A percentile compares a stretch with the other conserved stretches of the same genome.
These are phyloP conservation scores for Thraustochytrium striatum DNA, from an alignment of 352 stramenopile species.

Conservation along the genomic window DNA sequence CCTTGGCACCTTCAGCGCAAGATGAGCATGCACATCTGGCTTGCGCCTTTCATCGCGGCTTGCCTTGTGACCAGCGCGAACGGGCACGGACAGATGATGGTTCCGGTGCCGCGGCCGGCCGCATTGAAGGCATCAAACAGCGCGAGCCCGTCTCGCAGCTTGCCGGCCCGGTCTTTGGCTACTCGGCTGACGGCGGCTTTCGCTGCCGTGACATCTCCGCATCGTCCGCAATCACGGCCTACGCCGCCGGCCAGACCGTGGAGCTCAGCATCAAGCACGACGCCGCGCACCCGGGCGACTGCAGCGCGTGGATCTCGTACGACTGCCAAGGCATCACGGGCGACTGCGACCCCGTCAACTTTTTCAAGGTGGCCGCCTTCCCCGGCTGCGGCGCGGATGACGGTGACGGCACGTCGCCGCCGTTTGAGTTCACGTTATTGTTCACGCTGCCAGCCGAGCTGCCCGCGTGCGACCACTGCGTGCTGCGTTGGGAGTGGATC, in stretches of 20 bases:
- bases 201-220: neutral
- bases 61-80: neutral
- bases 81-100: neutral
- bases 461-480: too few relatives aligned
- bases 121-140: neutral
- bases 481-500: neutral
- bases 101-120: neutral
- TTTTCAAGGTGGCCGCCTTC: too few relatives aligned
- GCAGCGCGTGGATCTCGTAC: too few relatives aligned
- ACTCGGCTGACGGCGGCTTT: neutral
- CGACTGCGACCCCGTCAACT: too few relatives aligned
- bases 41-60: too few relatives aligned
- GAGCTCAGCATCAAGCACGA: neutral
- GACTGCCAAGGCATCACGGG: too few relatives aligned
- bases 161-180: neutral
- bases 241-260: neutral
- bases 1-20: too few relatives aligned
- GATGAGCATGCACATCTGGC: too few relatives aligned
- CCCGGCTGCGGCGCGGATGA: too few relatives aligned
- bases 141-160: neutral
- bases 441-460: neutral
- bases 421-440: neutral
- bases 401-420: neutral
- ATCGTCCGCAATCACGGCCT: neutral
- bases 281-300: neutral